Percentiles rank a stretch among this genome's conserved stretches.
Evolutionary conservation across 1,284 basidiomycete species (phyloP).

Genomic region (Tilletiopsis washingtonensis): DNA sequence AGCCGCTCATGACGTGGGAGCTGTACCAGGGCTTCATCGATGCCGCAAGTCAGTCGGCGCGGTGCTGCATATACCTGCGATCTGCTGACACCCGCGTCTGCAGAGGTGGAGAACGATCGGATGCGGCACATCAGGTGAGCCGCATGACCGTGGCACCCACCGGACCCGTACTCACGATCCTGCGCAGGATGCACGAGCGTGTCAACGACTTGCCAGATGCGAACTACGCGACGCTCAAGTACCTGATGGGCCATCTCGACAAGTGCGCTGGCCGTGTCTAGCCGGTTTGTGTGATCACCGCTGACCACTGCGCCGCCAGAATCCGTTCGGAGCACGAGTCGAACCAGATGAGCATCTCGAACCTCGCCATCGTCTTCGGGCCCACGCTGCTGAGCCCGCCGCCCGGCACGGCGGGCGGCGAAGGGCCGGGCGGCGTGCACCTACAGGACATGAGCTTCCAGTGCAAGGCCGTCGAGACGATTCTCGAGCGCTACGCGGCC

Average conservation of each 20-base stretch:
- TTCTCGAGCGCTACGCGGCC: conserved; percentile 41
- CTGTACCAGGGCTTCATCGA: conserved; percentile 90
- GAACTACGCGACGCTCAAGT: conserved; percentile 95
- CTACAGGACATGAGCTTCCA: conserved; percentile 45
- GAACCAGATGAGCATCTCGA: conserved; percentile 90
- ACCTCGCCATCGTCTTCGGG: conserved; percentile 93
- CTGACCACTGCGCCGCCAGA: conserved; percentile 3
- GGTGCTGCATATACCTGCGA: neutral
- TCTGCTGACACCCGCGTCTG: neutral
- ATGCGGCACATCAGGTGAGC: conserved; percentile 85
- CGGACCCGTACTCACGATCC: too few species aligned
- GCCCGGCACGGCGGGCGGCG: conserved; percentile 4
- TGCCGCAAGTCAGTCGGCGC: conserved; percentile 67
- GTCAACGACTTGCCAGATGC: conserved; percentile 97
- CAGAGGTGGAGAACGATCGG: conserved; percentile 77
- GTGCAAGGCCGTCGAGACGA: conserved; percentile 43
- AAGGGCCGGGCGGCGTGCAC: conserved; percentile 16
- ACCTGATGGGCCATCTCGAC: conserved; percentile 86
- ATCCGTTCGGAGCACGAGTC: conserved; percentile 46
- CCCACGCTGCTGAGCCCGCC: conserved; percentile 61
- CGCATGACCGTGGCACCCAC: too few species aligned
- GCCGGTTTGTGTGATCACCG: neutral
- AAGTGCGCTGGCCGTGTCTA: conserved; percentile 43
- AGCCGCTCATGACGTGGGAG: conserved; percentile 76
- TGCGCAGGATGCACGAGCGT: conserved; percentile 87